Evolutionary conservation across 192 early-diverging fungal species (phyloP), one percentile per base, ranked within the genome.

Genomic region (Obelidium mucronatum): DNA sequence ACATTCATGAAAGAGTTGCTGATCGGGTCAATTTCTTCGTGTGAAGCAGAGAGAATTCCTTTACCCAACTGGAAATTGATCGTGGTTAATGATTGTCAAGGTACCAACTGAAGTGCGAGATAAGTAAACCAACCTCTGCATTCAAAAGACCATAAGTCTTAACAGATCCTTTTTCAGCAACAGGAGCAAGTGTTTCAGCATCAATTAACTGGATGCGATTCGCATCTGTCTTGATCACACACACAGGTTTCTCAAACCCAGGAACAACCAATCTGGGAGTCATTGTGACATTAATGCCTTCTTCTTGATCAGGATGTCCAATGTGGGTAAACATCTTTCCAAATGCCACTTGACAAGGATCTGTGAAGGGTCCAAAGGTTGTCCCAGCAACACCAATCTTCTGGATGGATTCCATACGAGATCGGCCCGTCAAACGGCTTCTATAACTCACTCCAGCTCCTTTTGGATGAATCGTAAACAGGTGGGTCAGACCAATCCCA

Each of bases 1-100:
- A 67, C 22, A 31, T 67, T 67, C 2, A 67, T 67, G 28, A 67
- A 26, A 11, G 66, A 51, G n/a, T 67, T 67, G 5, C 19, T 51
- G 66, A 67, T 24, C n/a, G 66, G 66, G 36, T 67, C 66, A 28
- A 48, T 51, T 67, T 67, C 66, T 51, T 42, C 40, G 42, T 67
- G 66, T 24, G 66, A 39, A 30, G 48, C 30, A 4, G 66, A 67
- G 15, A 67, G 40, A 6, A 30, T 17, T 11, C 42, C 66, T 26
- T 67, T 67, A 8, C 22, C 40, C 22, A 67, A 39, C 66, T 67
- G 42, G 24, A 28, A 26, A 0, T 8, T 22, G 55, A 28, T 22
- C 55, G 26, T 8, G 44, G 44, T 48, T 48, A 48, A 48, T 48
- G 11, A 48, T 15, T 48, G 0, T 48, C 0, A 6, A 15, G 19